Conservation (phyloP, 495 filamentous ascomycete species). For the Hypoxylon trugodes region DNA sequence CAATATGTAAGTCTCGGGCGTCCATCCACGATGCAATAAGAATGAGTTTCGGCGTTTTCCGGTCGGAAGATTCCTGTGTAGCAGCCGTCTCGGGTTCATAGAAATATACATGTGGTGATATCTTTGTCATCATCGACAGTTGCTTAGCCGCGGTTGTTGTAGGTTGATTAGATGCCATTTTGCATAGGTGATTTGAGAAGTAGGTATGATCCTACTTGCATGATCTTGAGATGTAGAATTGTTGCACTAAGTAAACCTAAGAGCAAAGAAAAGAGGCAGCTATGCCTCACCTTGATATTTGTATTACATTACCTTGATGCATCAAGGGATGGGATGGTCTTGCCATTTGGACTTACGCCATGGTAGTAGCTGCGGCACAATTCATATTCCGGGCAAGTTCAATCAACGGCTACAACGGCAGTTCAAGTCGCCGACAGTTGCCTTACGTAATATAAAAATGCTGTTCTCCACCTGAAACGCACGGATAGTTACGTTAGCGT, state of each 20-base stretch:
- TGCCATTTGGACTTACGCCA: no score
- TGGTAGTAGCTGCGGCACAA: constrained; percentile 6
- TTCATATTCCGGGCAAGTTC: neutral
- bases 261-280: neutral
- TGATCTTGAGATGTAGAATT: no score
- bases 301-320: neutral
- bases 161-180: constrained; percentile 33
- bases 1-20: constrained; percentile 54
- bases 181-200: neutral
- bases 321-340: no score
- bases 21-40: constrained; percentile 56
- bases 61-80: neutral
- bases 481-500: neutral
- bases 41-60: constrained; percentile 48
- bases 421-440: constrained; percentile 2
- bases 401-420: neutral
- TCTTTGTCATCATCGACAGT: constrained; percentile 48
- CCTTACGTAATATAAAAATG: no score
- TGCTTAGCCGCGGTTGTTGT: constrained; percentile 17
- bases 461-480: no score
- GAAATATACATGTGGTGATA: constrained; percentile 48
- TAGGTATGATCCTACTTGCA: no score
- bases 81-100: constrained; percentile 43
- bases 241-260: no score
- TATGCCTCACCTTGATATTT: neutral